phyloP scores from a whole-genome alignment of 768 basidiomycete species.

The Chiua virens region DNA sequence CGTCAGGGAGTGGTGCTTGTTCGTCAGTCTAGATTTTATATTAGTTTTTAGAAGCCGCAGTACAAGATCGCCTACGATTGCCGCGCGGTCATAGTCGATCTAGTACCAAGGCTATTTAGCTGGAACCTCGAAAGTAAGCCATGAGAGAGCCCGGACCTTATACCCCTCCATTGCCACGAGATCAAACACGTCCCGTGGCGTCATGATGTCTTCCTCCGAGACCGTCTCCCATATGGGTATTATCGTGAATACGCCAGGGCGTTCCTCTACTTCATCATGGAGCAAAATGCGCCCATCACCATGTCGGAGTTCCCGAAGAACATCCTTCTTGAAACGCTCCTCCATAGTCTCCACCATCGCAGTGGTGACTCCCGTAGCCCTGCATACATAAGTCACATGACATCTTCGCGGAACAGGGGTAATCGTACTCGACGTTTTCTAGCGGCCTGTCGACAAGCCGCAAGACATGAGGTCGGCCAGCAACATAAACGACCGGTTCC shows the following conservation, averaged over 20 bases:
- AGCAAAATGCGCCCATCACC: constrained; percentile 78
- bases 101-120: constrained; percentile 28
- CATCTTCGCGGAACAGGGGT: background rate
- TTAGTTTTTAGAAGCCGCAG: constrained; percentile 1
- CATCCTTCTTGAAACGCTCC: constrained; percentile 79
- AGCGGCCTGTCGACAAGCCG: constrained; percentile 84
- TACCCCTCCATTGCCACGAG: constrained; percentile 76
- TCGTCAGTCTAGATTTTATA: constrained; percentile 81
- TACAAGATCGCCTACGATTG: constrained; percentile 61
- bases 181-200: constrained; percentile 79
- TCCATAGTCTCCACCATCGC: constrained; percentile 92
- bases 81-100: constrained; percentile 87
- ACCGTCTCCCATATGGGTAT: constrained; percentile 95
- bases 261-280: constrained; percentile 94
- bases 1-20: constrained; percentile 90
- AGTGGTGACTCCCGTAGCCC: constrained; percentile 93
- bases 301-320: constrained; percentile 74
- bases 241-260: constrained; percentile 85
- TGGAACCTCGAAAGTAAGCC: background rate
- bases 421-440: constrained; percentile 87
- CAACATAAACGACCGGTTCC: constrained; percentile 93
- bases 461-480: constrained; percentile 86
- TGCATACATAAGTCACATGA: constrained; percentile 27
- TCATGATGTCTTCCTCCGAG: constrained; percentile 78
- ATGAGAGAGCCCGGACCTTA: constrained; percentile 37